Conservation (phyloP, 208 protist species). For the Trypanosoma brucei region DNA sequence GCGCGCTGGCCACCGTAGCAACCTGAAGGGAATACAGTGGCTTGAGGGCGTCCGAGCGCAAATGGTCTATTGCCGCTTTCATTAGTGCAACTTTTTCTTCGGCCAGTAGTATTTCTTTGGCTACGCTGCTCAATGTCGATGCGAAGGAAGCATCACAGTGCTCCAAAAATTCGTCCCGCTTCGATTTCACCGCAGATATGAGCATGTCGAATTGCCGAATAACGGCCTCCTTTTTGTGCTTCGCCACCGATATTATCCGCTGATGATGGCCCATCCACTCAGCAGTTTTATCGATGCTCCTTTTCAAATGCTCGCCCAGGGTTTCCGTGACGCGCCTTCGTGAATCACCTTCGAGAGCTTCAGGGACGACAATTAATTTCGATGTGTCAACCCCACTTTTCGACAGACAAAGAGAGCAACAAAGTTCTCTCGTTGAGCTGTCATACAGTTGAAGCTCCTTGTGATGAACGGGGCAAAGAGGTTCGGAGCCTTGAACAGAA, state of each 20-base stretch:
- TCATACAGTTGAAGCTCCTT: constrained; percentile 80
- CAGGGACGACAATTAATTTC: constrained; percentile 64
- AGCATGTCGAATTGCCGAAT: constrained; percentile 78
- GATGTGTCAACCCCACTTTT: constrained; percentile 25
- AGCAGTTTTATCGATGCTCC: constrained; percentile 40
- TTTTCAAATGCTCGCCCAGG: constrained; percentile 51
- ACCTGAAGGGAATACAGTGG: constrained; percentile 85
- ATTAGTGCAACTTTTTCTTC: constrained; percentile 79
- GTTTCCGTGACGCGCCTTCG: constrained; percentile 53
- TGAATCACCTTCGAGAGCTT: constrained; percentile 70
- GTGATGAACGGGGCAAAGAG: constrained; percentile 74
- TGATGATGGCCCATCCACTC: constrained; percentile 78
- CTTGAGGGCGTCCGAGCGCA: constrained; percentile 39
- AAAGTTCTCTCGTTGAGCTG: constrained; percentile 64
- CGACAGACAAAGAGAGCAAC: constrained; percentile 72
- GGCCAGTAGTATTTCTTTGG: constrained; percentile 63
- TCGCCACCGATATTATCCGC: constrained; percentile 50
- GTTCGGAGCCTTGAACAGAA: constrained; percentile 48
- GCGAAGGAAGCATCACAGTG: constrained; percentile 68
- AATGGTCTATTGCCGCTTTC: constrained; percentile 59
- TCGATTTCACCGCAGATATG: constrained; percentile 58
- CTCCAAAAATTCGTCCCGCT: constrained; percentile 69
- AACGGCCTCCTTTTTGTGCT: constrained; percentile 64
- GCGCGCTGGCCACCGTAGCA: constrained; percentile 71
- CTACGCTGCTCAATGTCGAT: constrained; percentile 55